Evolutionary conservation across 495 filamentous ascomycete species (phyloP).

Genomic region (Pyrenula massariospora): DNA sequence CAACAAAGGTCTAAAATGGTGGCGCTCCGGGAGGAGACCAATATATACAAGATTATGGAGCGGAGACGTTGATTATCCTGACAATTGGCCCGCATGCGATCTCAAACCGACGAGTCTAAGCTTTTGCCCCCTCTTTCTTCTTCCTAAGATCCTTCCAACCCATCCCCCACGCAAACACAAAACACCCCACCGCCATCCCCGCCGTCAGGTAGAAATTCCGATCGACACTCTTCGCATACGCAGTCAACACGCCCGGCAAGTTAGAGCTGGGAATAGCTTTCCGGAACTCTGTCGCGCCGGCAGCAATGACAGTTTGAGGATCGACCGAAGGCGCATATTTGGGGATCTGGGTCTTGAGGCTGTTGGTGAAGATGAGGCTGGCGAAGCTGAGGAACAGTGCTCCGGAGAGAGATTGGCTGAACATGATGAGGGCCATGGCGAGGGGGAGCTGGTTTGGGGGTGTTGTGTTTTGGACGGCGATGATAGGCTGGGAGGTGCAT

Average conservation of each 20-base stretch:
- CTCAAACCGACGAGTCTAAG: too few species aligned
- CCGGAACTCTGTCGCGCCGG: constrained; percentile 28
- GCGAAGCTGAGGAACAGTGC: constrained; percentile 34
- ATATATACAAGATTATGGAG: too few species aligned
- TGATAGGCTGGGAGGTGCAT: constrained; percentile 20
- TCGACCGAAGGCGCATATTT: constrained; percentile 25
- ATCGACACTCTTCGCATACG: constrained; percentile 27
- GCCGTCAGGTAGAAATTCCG: constrained; percentile 28
- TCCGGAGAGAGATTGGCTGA: constrained; percentile 36
- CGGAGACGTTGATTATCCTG: too few species aligned
- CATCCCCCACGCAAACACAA: constrained; percentile 31
- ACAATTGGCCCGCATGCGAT: too few species aligned
- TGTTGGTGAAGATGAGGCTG: constrained; percentile 36
- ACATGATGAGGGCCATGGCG: constrained; percentile 37
- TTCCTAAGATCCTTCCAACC: constrained; percentile 42
- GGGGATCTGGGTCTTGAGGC: constrained; percentile 18
- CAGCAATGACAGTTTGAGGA: constrained; percentile 21
- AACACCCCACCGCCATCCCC: constrained; percentile 13
- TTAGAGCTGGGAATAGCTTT: constrained; percentile 13
- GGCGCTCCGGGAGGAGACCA: too few species aligned
- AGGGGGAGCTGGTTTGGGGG: constrained; percentile 30
- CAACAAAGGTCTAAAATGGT: too few species aligned
- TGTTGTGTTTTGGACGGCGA: constrained; percentile 42
- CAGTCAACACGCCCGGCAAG: constrained; percentile 23
- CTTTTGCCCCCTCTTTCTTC: too few species aligned